Percentiles rank a stretch among this genome's conserved stretches.
These are phyloP conservation scores for Penicillium brevicompactum DNA, from an alignment of 2,329 filamentous ascomycete species.

Conservation along the genomic window DNA sequence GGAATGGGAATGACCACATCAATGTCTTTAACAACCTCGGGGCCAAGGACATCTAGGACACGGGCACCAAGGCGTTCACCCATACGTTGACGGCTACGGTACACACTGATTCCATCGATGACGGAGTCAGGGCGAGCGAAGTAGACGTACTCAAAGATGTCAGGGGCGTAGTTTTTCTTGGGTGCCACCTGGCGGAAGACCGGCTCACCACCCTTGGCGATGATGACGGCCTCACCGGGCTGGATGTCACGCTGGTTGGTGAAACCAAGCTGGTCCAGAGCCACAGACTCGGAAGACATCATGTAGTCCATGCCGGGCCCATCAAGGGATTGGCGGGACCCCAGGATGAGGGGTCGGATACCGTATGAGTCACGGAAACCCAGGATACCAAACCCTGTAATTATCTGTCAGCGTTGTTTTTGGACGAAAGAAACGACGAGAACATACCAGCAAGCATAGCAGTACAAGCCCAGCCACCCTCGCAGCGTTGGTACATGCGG, in stretches of 20 bases:
- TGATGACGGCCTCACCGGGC: constrained; percentile 83
- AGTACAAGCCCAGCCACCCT: constrained; percentile 77
- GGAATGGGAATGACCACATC: constrained; percentile 81
- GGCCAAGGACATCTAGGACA: constrained; percentile 67
- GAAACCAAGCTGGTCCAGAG: constrained; percentile 80
- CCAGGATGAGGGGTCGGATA: constrained; percentile 80
- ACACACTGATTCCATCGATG: constrained; percentile 86
- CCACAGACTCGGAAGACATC: constrained; percentile 87
- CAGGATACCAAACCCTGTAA: constrained; percentile 70
- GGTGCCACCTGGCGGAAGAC: constrained; percentile 74
- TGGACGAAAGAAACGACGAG: neutral
- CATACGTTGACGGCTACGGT: constrained; percentile 84
- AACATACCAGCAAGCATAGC: constrained; percentile 72
- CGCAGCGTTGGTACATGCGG: constrained; percentile 71
- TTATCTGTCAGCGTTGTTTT: constrained; percentile 18
- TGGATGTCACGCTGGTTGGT: constrained; percentile 73
- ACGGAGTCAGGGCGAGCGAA: constrained; percentile 79
- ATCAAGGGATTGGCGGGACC: constrained; percentile 69
- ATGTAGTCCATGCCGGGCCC: constrained; percentile 77
- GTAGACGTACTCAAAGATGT: constrained; percentile 88
- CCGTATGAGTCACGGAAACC: constrained; percentile 79
- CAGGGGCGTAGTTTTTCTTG: constrained; percentile 72
- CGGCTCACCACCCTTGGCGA: constrained; percentile 74
- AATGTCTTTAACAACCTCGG: constrained; percentile 72
- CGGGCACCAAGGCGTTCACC: constrained; percentile 76